Evolutionary conservation across 140 eudicot species (phyloP).

Genomic region (Bidens hawaiensis): DNA sequence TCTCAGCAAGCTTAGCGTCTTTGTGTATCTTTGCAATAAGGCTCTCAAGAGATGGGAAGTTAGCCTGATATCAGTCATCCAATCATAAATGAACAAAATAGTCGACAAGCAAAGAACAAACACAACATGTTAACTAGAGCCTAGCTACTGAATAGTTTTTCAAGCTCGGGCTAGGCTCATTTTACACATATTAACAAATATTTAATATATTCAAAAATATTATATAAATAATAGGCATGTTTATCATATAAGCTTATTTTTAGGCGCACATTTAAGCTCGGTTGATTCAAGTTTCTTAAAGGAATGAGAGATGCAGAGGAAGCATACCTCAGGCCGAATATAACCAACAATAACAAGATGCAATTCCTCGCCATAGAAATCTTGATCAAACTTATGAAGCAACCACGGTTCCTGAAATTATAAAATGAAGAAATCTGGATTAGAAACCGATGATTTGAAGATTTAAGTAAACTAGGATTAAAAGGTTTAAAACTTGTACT

Average conservation of each 20-base stretch:
- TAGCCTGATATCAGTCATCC: slow-evolving; percentile 42
- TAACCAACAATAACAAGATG: slow-evolving; percentile 77
- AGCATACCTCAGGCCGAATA: slow-evolving; percentile 84
- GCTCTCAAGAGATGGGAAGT: too few species aligned
- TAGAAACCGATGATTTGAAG: slow-evolving; percentile 1
- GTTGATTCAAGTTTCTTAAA: too few species aligned
- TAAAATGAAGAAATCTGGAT: neutral
- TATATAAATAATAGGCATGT: too few species aligned
- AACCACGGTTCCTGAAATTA: too few species aligned
- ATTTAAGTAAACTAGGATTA: neutral
- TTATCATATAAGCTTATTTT: too few species aligned
- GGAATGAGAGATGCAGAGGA: neutral
- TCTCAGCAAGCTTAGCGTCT: slow-evolving; percentile 76
- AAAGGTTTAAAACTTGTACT: slow-evolving; percentile 24
- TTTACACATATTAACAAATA: too few species aligned
- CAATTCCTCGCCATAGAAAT: slow-evolving; percentile 82
- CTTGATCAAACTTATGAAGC: slow-evolving; percentile 76
- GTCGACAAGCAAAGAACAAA: neutral
- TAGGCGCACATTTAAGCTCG: too few species aligned
- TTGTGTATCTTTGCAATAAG: too few species aligned
- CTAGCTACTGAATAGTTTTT: too few species aligned
- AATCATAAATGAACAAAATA: neutral
- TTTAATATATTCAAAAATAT: too few species aligned
- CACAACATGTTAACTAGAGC: too few species aligned
- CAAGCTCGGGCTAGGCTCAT: too few species aligned